Percentiles rank a stretch among this genome's conserved stretches.
These are phyloP conservation scores for Auricularia heimuer DNA, from an alignment of 768 basidiomycete species.

Conservation along the genomic window DNA sequence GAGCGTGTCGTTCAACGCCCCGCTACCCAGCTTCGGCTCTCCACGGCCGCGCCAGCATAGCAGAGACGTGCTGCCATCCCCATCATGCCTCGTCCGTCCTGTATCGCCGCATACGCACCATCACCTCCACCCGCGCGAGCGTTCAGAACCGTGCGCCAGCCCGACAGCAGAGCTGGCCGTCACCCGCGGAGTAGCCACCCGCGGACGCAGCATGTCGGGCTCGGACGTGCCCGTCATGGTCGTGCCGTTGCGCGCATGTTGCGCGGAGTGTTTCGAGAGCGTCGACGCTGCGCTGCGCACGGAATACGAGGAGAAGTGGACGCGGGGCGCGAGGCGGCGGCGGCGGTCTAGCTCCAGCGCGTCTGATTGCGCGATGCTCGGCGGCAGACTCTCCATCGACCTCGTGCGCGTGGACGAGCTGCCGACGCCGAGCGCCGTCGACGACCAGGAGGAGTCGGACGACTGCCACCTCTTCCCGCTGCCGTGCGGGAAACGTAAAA, in stretches of 20 bases:
- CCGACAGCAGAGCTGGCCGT: conserved; percentile 22
- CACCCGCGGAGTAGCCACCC: background rate
- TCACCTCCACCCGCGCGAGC: conserved; percentile 13
- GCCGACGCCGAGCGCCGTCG: background rate
- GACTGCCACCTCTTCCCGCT: conserved; percentile 2
- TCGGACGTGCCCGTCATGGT: conserved; percentile 29
- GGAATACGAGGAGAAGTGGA: conserved; percentile 54
- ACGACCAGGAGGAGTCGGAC: conserved; percentile 2
- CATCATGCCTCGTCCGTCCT: conserved; percentile 2
- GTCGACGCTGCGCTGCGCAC: conserved; percentile 48
- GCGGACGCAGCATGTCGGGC: conserved; percentile 7
- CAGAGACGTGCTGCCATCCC: conserved; percentile 24
- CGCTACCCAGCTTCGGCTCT: conserved; percentile 13
- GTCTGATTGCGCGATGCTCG: background rate
- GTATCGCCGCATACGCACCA: conserved; percentile 12
- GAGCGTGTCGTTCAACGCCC: conserved; percentile 6
- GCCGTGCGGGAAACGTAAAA: background rate
- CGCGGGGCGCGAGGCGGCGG: conserved; percentile 50
- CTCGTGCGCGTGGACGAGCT: conserved; percentile 1
- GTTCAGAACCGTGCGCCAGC: conserved; percentile 14
- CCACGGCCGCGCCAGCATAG: conserved; percentile 16
- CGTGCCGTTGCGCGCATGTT: conserved; percentile 58
- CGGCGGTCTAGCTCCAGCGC: conserved; percentile 8
- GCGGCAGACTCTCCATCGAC: background rate
- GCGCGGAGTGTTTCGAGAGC: conserved; percentile 47